Evolutionary conservation across 805 yeast species (phyloP).

Genomic region (Myxozyma kluyveri): DNA sequence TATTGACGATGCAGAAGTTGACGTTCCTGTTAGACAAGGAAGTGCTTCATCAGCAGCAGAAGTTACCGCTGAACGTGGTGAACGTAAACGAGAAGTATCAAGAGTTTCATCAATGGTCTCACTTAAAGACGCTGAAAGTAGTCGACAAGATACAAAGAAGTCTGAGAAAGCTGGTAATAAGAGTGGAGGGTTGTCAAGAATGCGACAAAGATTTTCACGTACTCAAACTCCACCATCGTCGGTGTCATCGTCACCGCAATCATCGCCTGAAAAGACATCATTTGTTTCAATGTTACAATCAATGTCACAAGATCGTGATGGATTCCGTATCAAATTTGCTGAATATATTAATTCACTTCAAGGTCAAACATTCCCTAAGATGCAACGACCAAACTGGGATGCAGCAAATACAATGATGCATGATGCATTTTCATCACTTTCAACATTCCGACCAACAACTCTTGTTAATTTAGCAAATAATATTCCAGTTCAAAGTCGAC

Average conservation of each 20-base stretch:
- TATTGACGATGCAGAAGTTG: slow-evolving; percentile 1
- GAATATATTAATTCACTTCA: slow-evolving; percentile 19
- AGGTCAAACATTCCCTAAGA: slow-evolving; percentile 18
- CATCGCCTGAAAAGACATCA: no score
- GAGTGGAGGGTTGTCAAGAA: no score
- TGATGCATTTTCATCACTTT: slow-evolving; percentile 24
- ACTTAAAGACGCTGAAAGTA: slow-evolving; percentile 9
- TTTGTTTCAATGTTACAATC: no score
- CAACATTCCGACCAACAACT: slow-evolving; percentile 20
- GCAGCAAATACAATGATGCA: slow-evolving; percentile 20
- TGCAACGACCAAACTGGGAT: slow-evolving; percentile 27
- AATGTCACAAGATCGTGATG: no score
- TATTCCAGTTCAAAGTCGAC: slow-evolving; percentile 17
- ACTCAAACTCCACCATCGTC: no score
- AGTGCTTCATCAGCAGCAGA: no score
- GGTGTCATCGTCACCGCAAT: no score
- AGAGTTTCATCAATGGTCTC: slow-evolving; percentile 10
- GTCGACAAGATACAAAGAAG: slow-evolving; percentile 7
- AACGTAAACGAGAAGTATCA: slow-evolving; percentile 7
- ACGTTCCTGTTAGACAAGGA: no score
- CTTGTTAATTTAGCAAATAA: slow-evolving; percentile 22
- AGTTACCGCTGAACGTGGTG: background rate
- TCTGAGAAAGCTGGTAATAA: no score
- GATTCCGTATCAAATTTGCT: slow-evolving; percentile 20
- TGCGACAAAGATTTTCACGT: no score